phyloP scores from a whole-genome alignment of 2,329 filamentous ascomycete species.

The Alternaria consortialis region DNA sequence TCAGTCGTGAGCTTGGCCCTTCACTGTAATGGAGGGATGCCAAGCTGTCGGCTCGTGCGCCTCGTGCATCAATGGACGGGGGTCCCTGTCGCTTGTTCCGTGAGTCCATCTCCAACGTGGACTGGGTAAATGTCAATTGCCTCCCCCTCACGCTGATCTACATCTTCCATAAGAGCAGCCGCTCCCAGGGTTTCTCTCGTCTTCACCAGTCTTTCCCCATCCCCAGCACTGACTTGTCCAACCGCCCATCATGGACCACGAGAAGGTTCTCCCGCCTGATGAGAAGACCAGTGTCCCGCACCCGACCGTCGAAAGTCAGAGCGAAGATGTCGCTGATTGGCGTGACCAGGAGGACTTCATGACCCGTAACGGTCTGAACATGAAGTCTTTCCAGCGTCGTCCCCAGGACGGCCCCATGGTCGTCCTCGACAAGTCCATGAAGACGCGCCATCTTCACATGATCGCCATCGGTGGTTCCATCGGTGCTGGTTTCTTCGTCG shows the following conservation, averaged over 20 bases:
- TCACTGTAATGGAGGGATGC: constrained; percentile 26
- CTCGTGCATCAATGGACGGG: constrained; percentile 26
- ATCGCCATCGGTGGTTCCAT: constrained; percentile 70
- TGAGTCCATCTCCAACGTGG: constrained; percentile 23
- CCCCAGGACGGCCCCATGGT: constrained; percentile 32
- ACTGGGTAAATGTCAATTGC: constrained; percentile 32
- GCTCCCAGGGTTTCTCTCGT: constrained; percentile 21
- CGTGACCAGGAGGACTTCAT: constrained; percentile 44
- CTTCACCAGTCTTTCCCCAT: constrained; percentile 9
- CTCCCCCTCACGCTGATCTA: constrained; percentile 37
- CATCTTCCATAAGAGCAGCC: constrained; percentile 29
- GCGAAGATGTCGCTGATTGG: constrained; percentile 34
- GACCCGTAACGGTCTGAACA: constrained; percentile 49
- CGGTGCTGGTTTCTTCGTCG: constrained; percentile 70
- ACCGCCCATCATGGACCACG: constrained; percentile 38
- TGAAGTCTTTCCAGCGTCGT: constrained; percentile 48
- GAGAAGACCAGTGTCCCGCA: constrained; percentile 38
- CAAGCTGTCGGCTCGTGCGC: constrained; percentile 34
- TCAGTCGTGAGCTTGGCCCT: constrained; percentile 24
- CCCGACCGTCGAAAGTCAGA: constrained; percentile 22
- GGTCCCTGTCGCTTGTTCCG: constrained; percentile 40
- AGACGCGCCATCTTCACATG: constrained; percentile 68
- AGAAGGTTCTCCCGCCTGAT: constrained; percentile 35
- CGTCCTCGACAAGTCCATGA: constrained; percentile 57
- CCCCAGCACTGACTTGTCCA: constrained; percentile 20